Base-by-base conservation (phyloP, 1,284 basidiomycete species). In the Xerocomus cyaneibrunnescens region DNA sequence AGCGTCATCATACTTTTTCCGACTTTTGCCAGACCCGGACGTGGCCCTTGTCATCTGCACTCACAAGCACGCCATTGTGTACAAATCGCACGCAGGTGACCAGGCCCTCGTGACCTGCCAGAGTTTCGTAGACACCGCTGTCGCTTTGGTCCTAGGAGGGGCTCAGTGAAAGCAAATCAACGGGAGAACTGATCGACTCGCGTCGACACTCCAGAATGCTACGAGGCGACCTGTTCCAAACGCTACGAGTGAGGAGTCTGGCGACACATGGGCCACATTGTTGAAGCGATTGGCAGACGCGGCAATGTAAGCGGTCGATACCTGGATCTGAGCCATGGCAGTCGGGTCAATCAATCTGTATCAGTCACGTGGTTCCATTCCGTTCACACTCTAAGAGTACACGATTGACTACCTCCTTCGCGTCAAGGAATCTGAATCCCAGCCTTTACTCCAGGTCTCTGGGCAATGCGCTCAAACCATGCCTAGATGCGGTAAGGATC, bases 191-290 rank as follows among this genome's bases (percentile, higher is more conserved):
- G 46, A 41, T 40, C 37, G 34, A 65, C 77, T 62, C 54, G 81
- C 81, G 50, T 78, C 71, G 21, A 83, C 72, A 61, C 90, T 71
- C 94, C 94, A 97, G 12, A 96, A 69, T 6, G 87, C 84, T 22
- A 97, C 70, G 19, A 88, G 74, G 50, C 77, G 85, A n/a, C 84
- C 84, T 0, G 91, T 84, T 17, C 87, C 94, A 59, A 89, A 94
- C 0, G 85, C 89, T 34, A 92, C 72, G 2, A 88, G 69, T 3
- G 85, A 31, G 25, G 50, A 84, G 21, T 73, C 67, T 1, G 70
- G 62, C 1, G 80, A 81, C 3, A 79, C 69, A 62, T 82, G 78
- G 10, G 85, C 85, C 2, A 83, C 81, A 58, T 86, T 79, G 37
- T 80, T 77, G 63, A 86, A 81, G 30, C 93, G 79, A 65, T 96